phyloP scores from a whole-genome alignment of 1,284 basidiomycete species.

The Moniliophthora roreri region DNA sequence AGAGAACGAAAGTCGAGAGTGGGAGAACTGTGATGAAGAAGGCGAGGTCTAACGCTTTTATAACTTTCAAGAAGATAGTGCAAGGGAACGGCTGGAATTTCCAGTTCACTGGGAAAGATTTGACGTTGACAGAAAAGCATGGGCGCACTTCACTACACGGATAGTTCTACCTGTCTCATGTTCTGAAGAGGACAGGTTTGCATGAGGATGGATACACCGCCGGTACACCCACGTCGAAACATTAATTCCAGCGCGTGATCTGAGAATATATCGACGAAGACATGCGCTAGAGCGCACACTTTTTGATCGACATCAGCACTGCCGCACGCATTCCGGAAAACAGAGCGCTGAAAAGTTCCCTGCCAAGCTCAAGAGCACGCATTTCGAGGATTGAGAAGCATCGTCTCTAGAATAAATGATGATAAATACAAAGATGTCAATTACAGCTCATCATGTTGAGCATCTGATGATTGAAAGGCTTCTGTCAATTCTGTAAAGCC shows the following conservation, averaged over 20 bases:
- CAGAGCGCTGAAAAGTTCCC: too few relatives aligned
- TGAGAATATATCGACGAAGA: too few relatives aligned
- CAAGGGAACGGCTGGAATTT: not conserved
- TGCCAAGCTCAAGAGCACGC: not conserved
- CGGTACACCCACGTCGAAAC: not conserved
- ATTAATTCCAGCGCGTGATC: too few relatives aligned
- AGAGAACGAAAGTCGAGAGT: not conserved
- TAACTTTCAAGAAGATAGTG: not conserved
- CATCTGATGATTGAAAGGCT: conserved; percentile 47
- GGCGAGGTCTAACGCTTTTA: not conserved
- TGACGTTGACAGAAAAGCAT: not conserved
- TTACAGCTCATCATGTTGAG: conserved; percentile 57
- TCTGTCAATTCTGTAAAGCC: conserved; percentile 50
- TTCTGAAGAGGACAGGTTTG: not conserved
- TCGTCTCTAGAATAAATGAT: conserved; percentile 4
- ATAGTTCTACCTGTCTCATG: not conserved
- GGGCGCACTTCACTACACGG: not conserved
- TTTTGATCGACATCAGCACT: too few relatives aligned
- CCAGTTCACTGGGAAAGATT: not conserved
- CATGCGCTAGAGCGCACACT: too few relatives aligned
- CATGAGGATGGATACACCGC: not conserved
- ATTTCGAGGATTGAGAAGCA: not conserved
- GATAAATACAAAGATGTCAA: conserved; percentile 1
- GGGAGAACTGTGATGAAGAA: too few relatives aligned
- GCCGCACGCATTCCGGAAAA: too few relatives aligned